Conservation (phyloP, 2,329 filamentous ascomycete genomes). For the Epichloe sylvatica region DNA sequence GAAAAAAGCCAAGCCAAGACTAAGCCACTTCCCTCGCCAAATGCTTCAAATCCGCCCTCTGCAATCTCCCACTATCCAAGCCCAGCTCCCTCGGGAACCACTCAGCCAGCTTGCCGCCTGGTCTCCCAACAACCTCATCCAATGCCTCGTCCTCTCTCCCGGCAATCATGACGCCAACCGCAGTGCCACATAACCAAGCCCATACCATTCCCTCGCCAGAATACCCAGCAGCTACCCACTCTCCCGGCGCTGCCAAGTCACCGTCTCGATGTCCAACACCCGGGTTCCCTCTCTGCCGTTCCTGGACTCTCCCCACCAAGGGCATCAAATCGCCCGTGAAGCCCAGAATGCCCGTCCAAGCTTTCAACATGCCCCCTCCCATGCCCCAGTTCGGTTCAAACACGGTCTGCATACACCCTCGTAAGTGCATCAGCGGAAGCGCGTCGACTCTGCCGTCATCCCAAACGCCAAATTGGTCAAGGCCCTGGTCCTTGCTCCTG, state of each 20-base stretch:
- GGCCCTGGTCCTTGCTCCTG: conserved; percentile 25
- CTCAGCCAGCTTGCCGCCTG: conserved; percentile 20
- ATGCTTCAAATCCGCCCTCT: conserved; percentile 22
- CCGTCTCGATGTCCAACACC: background rate
- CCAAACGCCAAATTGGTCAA: conserved; percentile 32
- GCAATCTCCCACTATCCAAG: conserved; percentile 20
- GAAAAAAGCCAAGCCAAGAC: no score
- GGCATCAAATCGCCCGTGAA: conserved; percentile 34
- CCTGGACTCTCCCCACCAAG: conserved; percentile 32
- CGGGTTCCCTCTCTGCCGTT: background rate
- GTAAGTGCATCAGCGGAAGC: conserved; percentile 24
- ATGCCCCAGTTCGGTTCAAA: conserved; percentile 26
- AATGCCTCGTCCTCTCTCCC: conserved; percentile 22
- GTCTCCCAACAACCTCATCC: conserved; percentile 19
- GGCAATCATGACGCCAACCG: conserved; percentile 31
- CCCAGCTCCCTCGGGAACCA: conserved; percentile 27
- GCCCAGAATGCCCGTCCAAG: conserved; percentile 37
- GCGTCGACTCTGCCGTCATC: conserved; percentile 30
- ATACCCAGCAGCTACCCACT: conserved; percentile 40
- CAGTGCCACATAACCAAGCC: conserved; percentile 37
- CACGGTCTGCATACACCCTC: conserved; percentile 27
- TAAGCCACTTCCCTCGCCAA: background rate
- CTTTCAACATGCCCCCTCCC: conserved; percentile 20
- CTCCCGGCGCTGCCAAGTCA: conserved; percentile 15
- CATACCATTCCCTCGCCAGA: conserved; percentile 40